A percentile compares a stretch with the other conserved stretches of the same genome.
Evolutionary conservation across 2,329 filamentous ascomycete species (phyloP).

Genomic region (Epichloe glyceriae): DNA sequence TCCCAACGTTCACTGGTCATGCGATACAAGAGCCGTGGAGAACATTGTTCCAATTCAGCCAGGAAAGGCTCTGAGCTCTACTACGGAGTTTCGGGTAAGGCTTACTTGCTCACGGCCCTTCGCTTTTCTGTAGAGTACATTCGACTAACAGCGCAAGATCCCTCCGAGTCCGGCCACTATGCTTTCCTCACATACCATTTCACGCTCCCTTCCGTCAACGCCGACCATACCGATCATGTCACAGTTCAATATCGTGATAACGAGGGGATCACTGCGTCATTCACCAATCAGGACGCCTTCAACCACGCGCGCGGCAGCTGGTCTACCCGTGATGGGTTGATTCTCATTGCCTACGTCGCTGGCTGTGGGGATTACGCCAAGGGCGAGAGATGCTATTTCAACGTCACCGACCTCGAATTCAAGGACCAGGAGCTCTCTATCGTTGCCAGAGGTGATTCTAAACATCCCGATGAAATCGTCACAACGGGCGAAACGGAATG

Average conservation of each 20-base stretch:
- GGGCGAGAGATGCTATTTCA: conserved; percentile 19
- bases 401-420: conserved; percentile 10
- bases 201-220: conserved; percentile 16
- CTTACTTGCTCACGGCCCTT: background rate
- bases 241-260: conserved; percentile 4
- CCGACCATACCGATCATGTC: conserved; percentile 16
- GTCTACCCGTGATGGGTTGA: conserved; percentile 9
- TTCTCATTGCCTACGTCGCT: conserved; percentile 14
- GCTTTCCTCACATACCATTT: conserved; percentile 17
- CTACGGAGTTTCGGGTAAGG: conserved; percentile 12
- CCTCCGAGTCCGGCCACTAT: conserved; percentile 12
- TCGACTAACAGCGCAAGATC: conserved; percentile 7
- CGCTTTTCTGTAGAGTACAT: too few relatives aligned
- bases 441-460: conserved; percentile 10
- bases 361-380: conserved; percentile 15
- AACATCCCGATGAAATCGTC: conserved; percentile 12
- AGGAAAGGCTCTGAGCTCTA: conserved; percentile 12
- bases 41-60: conserved; percentile 14
- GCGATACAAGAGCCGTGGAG: conserved; percentile 10
- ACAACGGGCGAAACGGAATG: conserved; percentile 13
- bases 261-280: conserved; percentile 7
- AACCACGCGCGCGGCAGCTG: conserved; percentile 12
- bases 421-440: conserved; percentile 7
- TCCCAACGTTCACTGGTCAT: conserved; percentile 13
- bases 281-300: conserved; percentile 12